Conservation (phyloP, 2,329 filamentous ascomycete genomes). For the Alternaria ventricosa region DNA sequence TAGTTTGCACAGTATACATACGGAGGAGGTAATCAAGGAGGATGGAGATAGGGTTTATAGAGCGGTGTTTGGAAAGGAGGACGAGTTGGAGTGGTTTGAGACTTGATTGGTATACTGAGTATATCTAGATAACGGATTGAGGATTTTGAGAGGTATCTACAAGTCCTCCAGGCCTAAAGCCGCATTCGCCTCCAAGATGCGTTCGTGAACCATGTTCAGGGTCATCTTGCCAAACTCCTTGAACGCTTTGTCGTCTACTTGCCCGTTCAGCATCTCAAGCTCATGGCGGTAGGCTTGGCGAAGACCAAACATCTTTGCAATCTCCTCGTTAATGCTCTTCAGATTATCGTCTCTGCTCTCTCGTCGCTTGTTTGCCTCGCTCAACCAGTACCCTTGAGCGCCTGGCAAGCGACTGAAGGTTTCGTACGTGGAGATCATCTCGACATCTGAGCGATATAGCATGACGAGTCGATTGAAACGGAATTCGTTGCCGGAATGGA, state of each 20-base stretch:
- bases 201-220: neutral
- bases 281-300: neutral
- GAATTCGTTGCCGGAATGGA: neutral
- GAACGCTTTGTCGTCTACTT: neutral
- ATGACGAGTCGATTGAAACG: neutral
- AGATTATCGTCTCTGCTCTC: neutral
- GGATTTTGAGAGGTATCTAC: neutral
- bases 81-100: constrained; percentile 45
- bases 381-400: neutral
- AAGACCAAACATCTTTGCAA: neutral
- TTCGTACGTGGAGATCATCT: neutral
- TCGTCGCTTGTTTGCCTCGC: neutral
- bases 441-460: neutral
- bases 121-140: neutral
- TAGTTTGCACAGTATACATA: constrained; percentile 45
- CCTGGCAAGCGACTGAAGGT: neutral
- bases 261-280: neutral
- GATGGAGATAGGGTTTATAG: constrained; percentile 40
- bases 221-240: neutral
- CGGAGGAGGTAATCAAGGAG: constrained; percentile 39
- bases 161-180: neutral
- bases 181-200: neutral
- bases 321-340: neutral
- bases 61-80: constrained; percentile 40
- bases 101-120: constrained; percentile 19